Evolutionary conservation across 2,329 filamentous ascomycete genomes (phyloP).

Genomic region (Bipolaris bicolor): DNA sequence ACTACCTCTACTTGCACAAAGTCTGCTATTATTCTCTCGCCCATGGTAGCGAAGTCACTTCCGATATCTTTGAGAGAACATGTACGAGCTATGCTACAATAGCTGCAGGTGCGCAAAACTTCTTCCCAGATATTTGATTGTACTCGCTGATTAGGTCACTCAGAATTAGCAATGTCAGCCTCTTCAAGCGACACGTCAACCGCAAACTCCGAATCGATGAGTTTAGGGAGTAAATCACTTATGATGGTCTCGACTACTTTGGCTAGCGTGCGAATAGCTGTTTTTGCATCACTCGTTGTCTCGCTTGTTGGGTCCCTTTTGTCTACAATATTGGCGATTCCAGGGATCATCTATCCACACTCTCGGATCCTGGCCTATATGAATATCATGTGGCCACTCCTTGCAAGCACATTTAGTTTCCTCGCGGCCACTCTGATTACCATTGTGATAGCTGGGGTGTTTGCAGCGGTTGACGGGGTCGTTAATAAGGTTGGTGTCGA

Average conservation of each 20-base stretch:
- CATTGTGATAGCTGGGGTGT: conserved; percentile 13
- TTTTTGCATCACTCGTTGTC: conserved; percentile 30
- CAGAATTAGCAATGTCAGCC: neutral
- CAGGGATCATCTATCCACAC: conserved; percentile 28
- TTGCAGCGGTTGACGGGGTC: conserved; percentile 11
- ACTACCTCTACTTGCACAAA: conserved; percentile 6
- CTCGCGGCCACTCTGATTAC: conserved; percentile 26
- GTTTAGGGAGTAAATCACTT: neutral
- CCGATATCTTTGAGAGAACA: neutral
- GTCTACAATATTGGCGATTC: conserved; percentile 16
- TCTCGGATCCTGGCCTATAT: conserved; percentile 31
- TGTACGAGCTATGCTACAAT: neutral
- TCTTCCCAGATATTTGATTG: neutral
- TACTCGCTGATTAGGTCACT: neutral
- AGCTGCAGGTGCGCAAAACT: neutral
- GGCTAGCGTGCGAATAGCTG: conserved; percentile 13
- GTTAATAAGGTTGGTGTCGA: conserved; percentile 15
- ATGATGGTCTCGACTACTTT: neutral
- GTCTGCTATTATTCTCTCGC: neutral
- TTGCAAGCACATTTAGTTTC: conserved; percentile 17
- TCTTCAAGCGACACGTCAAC: neutral
- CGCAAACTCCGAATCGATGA: neutral
- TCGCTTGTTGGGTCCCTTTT: conserved; percentile 21
- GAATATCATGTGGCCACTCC: conserved; percentile 21
- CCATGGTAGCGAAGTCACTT: neutral